Conservation (phyloP, 1,284 basidiomycete species). For the Rhodotorula mucilaginosa region DNA sequence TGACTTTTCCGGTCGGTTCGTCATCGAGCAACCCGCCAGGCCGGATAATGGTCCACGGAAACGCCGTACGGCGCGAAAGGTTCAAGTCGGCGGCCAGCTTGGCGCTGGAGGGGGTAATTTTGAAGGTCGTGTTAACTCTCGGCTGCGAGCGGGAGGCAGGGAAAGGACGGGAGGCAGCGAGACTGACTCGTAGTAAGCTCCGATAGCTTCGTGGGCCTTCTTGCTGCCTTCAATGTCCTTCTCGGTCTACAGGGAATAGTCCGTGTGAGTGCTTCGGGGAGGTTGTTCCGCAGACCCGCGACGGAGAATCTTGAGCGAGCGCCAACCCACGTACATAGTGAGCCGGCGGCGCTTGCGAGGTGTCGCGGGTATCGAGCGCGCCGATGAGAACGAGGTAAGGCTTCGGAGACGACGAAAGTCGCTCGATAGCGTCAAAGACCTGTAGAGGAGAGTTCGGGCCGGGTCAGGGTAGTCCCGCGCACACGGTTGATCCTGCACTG, state of each 20-base stretch:
- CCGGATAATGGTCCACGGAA: conserved; percentile 69
- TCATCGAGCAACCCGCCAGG: conserved; percentile 62
- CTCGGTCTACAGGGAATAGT: conserved; percentile 51
- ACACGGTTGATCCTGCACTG: background rate
- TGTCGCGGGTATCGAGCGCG: conserved; percentile 63
- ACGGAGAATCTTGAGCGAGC: background rate
- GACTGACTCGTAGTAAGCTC: conserved; percentile 39
- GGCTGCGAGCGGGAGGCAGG: background rate
- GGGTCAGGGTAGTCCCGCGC: background rate
- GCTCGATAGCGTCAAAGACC: conserved; percentile 65
- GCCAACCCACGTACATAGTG: conserved; percentile 62
- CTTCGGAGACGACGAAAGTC: conserved; percentile 49
- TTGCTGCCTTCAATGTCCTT: conserved; percentile 56
- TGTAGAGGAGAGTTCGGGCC: background rate
- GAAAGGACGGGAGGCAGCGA: background rate
- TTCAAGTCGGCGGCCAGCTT: conserved; percentile 71
- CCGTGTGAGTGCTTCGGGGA: background rate
- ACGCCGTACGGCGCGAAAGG: conserved; percentile 58
- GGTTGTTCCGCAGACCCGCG: too few species aligned
- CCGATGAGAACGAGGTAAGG: conserved; percentile 64
- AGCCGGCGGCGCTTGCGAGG: conserved; percentile 52
- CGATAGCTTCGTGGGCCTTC: conserved; percentile 52
- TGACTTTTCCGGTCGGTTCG: conserved; percentile 58
- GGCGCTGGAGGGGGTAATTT: conserved; percentile 50
- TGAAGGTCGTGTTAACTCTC: background rate